Evolutionary conservation across 129 eudicot genomes (phyloP).

Genomic region (Ambrosia trifida): DNA sequence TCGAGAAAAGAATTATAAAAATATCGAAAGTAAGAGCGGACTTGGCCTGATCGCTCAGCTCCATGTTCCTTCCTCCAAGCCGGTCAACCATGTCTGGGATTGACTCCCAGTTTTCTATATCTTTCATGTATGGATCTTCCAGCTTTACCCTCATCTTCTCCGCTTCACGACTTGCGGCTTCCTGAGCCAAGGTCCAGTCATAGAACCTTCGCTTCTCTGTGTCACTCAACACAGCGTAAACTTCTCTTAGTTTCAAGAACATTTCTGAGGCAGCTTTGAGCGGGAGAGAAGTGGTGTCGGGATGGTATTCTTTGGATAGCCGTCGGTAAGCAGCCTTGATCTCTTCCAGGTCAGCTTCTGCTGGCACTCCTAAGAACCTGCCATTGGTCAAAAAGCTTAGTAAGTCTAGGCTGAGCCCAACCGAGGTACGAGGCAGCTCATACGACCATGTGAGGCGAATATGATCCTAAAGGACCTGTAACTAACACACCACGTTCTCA

Average conservation of each 20-base stretch:
- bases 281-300: constrained; percentile 93
- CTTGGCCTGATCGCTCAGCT: constrained; percentile 75
- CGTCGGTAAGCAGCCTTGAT: constrained; percentile 84
- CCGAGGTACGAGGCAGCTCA: background rate
- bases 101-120: constrained; percentile 54
- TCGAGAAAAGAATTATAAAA: constrained; percentile 45
- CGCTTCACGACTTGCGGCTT: constrained; percentile 83
- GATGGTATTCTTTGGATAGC: constrained; percentile 89
- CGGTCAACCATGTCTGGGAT: constrained; percentile 89
- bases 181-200: constrained; percentile 95
- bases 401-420: background rate
- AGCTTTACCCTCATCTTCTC: constrained; percentile 77
- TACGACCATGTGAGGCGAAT: background rate
- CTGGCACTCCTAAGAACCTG: constrained; percentile 85
- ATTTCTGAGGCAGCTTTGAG: constrained; percentile 73
- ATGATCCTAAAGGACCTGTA: background rate
- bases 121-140: constrained; percentile 78
- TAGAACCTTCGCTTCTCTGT: constrained; percentile 78
- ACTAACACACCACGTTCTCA: too few relatives aligned
- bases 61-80: constrained; percentile 85
- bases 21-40: constrained; percentile 88
- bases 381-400: constrained; percentile 22
- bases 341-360: constrained; percentile 80
- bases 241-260: constrained; percentile 74
- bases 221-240: constrained; percentile 64